Evolutionary conservation across 169 alveolate species (phyloP), one percentile per base, ranked within the genome.

Genomic region (Plasmodium vinckei): DNA sequence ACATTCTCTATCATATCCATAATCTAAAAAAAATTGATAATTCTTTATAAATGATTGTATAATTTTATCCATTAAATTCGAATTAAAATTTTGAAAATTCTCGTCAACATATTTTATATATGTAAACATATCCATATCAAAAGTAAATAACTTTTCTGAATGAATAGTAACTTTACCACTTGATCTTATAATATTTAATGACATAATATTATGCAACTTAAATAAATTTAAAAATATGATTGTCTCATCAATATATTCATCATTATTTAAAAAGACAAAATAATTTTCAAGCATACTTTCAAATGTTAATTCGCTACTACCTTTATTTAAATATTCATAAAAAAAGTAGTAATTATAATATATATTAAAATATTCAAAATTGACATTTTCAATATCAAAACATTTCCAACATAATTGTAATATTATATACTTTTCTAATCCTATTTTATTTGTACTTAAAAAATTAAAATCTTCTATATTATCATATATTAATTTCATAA

Each of bases 331-430:
- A 47, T 82, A 82, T 39, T 65, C 90, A 82, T 67, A 82, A 82
- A 67, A 82, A 51, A 82, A 82, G 19, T 82, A 61, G 27, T 82
- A 82, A 67, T 82, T 82, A 47, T 82, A 82, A 70, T 67, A 82
- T 5, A 82, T 54, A 27, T 23, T 82, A 54, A 82, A 82, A 47
- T 65, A 82, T n/a, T 82, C 79, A 67, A 82, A 82, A 70, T 82
- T 33, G 9, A 39, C 56, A 56, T 82, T 82, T 47, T 82, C 84
- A 7, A 82, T 54, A 71, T 82, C 90, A 59, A 79, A 82, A 56
- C 84, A 82, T 67, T 82, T 82, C 84, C 79, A 82, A 46, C 90
- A 82, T 9, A 82, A 46, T 67, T 82, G 90, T 33, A 82, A 60
- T 44, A 82, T 82, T n/a, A 82, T 49, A 65, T 82, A 82, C 21